Conservation (phyloP, 2,329 filamentous ascomycete species). For the Beauveria sp. region DNA sequence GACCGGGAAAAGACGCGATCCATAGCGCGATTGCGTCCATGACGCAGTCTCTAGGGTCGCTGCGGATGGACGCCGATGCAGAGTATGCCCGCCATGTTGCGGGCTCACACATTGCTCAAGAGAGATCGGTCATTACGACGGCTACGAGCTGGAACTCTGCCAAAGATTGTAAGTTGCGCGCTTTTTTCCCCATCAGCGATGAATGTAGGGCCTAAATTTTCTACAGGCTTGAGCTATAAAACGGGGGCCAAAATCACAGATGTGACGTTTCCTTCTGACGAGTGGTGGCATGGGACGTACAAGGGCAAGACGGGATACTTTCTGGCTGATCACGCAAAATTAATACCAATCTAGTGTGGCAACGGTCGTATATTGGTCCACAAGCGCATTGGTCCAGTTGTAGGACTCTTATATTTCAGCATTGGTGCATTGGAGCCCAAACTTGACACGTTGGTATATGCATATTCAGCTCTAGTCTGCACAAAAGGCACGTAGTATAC, state of each 20-base stretch:
- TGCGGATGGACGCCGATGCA: conserved; percentile 39
- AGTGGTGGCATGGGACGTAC: conserved; percentile 9
- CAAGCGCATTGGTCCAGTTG: background rate
- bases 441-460: background rate
- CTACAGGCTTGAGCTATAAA: background rate
- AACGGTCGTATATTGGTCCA: no score
- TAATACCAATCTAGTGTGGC: background rate
- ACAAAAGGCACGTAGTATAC: background rate
- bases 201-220: background rate
- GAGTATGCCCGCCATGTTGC: conserved; percentile 38
- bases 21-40: conserved; percentile 33
- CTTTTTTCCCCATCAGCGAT: background rate
- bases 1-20: conserved; percentile 16
- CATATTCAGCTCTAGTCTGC: background rate
- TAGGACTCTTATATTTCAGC: background rate
- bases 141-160: background rate
- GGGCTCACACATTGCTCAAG: background rate
- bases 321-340: background rate
- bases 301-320: conserved; percentile 4
- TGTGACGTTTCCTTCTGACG: background rate
- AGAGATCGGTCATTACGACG: background rate
- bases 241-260: background rate
- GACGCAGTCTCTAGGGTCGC: conserved; percentile 27
- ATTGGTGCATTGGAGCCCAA: background rate
- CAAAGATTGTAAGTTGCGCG: conserved; percentile 3